These are phyloP conservation scores for Parmelia sp. DNA, from an alignment of 495 filamentous ascomycete species.

Conservation along the genomic window DNA sequence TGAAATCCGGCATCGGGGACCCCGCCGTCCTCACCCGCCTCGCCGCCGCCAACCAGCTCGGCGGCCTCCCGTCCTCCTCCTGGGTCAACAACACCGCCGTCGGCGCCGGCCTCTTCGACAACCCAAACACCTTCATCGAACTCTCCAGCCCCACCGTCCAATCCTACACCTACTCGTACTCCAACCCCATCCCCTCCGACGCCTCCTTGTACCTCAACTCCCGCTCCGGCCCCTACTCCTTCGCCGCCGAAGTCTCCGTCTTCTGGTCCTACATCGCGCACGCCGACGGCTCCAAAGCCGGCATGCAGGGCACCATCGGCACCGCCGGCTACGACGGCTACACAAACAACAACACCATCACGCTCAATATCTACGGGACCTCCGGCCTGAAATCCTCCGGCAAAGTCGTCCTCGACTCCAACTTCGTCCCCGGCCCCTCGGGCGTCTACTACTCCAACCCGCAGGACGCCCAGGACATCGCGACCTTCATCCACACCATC, in stretches of 20 bases:
- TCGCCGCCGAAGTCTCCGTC: constrained; percentile 35
- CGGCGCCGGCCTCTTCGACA: constrained; percentile 38
- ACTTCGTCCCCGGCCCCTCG: constrained; percentile 32
- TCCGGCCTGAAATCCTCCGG: constrained; percentile 37
- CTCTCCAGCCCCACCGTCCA: constrained; percentile 30
- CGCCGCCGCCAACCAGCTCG: constrained; percentile 23
- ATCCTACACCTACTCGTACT: constrained; percentile 36
- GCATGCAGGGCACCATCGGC: constrained; percentile 38
- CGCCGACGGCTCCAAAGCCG: constrained; percentile 30
- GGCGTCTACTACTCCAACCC: constrained; percentile 35
- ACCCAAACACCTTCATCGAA: constrained; percentile 43
- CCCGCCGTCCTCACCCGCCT: constrained; percentile 27
- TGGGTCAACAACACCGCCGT: constrained; percentile 37
- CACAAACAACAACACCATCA: constrained; percentile 33
- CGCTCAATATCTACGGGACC: constrained; percentile 40
- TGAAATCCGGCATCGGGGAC: constrained; percentile 57
- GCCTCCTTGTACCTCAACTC: constrained; percentile 30
- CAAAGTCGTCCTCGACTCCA: constrained; percentile 31
- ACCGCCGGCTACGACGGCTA: constrained; percentile 33
- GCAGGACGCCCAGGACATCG: constrained; percentile 35
- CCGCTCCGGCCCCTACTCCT: constrained; percentile 36
- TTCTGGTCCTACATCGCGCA: constrained; percentile 37
- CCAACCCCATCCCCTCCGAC: constrained; percentile 31
- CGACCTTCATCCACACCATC: constrained; percentile 36
- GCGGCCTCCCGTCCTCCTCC: constrained; percentile 18